Evolutionary conservation across 116 monocot genomes (phyloP).

Genomic region (Iris pallida): DNA sequence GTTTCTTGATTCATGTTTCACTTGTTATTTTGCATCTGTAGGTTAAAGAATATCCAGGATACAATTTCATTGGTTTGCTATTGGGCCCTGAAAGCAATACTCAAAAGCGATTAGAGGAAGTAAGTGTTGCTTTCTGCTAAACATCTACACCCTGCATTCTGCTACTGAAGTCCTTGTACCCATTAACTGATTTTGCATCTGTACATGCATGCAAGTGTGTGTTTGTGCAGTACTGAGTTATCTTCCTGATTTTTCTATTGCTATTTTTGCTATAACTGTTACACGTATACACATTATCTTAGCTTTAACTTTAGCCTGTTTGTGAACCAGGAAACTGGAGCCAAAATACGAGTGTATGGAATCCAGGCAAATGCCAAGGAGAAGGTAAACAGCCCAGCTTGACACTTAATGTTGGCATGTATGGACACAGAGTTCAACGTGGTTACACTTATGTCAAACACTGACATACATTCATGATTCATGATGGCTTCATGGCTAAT

Average conservation of each 20-base stretch:
- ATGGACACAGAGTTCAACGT: too few relatives aligned
- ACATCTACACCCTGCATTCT: background rate
- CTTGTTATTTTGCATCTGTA: conserved; percentile 24
- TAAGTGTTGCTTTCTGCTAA: conserved; percentile 19
- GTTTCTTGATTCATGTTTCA: background rate
- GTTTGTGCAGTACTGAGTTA: background rate
- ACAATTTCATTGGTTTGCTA: conserved; percentile 67
- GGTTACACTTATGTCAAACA: too few relatives aligned
- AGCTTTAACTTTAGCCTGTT: conserved; percentile 5
- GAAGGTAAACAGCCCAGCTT: conserved; percentile 47
- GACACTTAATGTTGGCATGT: background rate
- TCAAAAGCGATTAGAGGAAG: conserved; percentile 84
- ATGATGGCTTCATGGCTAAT: too few relatives aligned
- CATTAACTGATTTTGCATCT: background rate
- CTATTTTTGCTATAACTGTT: background rate
- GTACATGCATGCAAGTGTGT: background rate
- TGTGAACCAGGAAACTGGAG: conserved; percentile 79
- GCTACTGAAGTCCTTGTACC: background rate
- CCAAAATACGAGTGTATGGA: conserved; percentile 77
- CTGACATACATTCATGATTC: too few relatives aligned
- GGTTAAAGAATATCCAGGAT: conserved; percentile 56
- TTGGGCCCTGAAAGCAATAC: conserved; percentile 81
- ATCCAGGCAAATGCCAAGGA: conserved; percentile 54
- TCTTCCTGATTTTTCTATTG: background rate
- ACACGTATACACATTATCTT: background rate